These are phyloP conservation scores for Scutellaria baicalensis DNA, from an alignment of 257 asterid species.

Conservation along the genomic window DNA sequence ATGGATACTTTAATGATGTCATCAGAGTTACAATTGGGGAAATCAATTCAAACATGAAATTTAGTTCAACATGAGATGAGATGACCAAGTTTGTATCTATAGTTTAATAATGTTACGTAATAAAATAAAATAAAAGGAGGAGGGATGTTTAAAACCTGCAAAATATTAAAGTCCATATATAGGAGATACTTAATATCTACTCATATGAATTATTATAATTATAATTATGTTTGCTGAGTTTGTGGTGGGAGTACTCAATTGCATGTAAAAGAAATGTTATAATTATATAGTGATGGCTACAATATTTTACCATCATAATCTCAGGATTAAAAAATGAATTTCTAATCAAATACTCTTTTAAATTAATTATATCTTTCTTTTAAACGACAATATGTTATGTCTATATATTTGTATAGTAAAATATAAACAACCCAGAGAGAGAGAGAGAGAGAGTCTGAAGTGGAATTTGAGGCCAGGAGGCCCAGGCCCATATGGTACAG, in stretches of 20 bases:
- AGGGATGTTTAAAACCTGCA: background rate
- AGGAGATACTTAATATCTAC: conserved; percentile 11
- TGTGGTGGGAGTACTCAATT: conserved; percentile 8
- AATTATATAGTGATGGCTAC: background rate
- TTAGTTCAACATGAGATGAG: too few species aligned
- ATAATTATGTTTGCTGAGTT: background rate
- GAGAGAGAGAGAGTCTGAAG: too few species aligned
- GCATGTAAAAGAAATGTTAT: background rate
- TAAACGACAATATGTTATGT: too few species aligned
- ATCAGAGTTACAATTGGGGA: background rate
- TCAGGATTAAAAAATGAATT: background rate
- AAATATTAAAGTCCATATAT: background rate
- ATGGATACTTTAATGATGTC: too few species aligned
- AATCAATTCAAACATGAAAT: too few species aligned
- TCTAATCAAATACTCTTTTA: background rate
- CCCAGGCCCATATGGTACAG: background rate
- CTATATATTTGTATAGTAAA: too few species aligned
- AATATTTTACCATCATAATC: background rate
- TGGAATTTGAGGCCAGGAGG: background rate
- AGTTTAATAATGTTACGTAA: background rate
- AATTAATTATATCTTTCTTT: background rate
- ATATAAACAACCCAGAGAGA: too few species aligned
- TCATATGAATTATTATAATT: background rate
- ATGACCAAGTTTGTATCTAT: background rate
- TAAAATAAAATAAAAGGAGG: background rate